Percentiles rank a stretch among this genome's conserved stretches.
Evolutionary conservation across 305 asterid genomes (phyloP).

Genomic region (Caryopteris hybrid): DNA sequence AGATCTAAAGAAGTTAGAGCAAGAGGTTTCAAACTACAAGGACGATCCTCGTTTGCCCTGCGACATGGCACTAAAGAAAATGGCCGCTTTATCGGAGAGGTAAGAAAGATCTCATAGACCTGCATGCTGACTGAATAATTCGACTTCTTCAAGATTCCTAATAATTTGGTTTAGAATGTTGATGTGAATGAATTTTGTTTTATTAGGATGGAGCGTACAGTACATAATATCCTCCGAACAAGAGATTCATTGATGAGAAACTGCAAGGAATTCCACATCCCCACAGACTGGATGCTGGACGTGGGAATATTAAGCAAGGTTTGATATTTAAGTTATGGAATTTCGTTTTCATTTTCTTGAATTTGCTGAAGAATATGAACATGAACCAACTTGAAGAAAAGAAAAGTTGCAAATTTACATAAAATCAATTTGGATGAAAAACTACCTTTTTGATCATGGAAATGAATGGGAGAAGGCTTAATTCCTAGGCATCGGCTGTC

Average conservation of each 20-base stretch:
- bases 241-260: conserved; percentile 68
- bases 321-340: not conserved
- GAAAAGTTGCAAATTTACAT: too few species aligned
- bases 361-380: too few species aligned
- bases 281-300: conserved; percentile 92
- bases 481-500: not conserved
- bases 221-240: conserved; percentile 64
- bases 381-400: too few species aligned
- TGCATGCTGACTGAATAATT: not conserved
- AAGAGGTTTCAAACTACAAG: conserved; percentile 54
- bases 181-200: not conserved
- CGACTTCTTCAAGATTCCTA: not conserved
- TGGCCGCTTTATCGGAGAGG: conserved; percentile 84
- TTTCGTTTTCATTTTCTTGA: not conserved
- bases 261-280: conserved; percentile 79
- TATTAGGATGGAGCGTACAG: conserved; percentile 75
- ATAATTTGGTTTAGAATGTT: not conserved
- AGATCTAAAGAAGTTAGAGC: conserved; percentile 80
- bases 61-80: conserved; percentile 75
- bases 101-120: conserved; percentile 18
- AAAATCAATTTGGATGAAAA: too few species aligned
- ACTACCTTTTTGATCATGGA: too few species aligned
- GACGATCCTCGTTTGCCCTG: conserved; percentile 71
- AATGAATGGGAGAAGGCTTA: too few species aligned
- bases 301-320: conserved; percentile 86